These are phyloP conservation scores for Kodamaea hsintzibuensis DNA, from an alignment of 805 yeast genomes.

Conservation along the genomic window DNA sequence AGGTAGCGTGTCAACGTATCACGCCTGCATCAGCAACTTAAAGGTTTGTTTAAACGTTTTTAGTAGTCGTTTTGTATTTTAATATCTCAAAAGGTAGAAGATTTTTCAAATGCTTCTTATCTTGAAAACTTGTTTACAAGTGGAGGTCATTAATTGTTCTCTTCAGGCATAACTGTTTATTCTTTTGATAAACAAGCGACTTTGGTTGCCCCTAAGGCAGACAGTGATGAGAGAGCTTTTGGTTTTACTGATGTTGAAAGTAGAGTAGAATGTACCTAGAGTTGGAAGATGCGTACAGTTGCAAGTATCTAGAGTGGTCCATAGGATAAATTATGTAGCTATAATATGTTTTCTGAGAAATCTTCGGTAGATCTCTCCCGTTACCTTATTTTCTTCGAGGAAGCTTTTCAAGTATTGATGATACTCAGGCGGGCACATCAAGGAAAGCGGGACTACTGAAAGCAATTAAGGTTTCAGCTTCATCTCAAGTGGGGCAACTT, in stretches of 20 bases:
- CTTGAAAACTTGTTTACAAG: neutral
- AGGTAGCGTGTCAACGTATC: neutral
- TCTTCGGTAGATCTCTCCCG: neutral
- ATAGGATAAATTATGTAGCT: no score
- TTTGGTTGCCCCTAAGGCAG: no score
- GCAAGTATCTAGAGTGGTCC: no score
- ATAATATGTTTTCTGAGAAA: no score
- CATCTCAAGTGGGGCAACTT: neutral
- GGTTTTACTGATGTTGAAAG: no score
- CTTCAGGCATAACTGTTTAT: no score
- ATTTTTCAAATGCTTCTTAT: neutral
- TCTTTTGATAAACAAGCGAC: no score
- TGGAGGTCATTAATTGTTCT: neutral
- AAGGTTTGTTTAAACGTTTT: neutral
- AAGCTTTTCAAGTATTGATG: neutral
- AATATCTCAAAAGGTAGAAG: neutral
- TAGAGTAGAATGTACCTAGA: no score
- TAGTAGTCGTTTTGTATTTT: neutral
- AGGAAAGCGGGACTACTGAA: neutral
- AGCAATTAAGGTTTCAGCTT: neutral
- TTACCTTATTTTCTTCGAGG: neutral
- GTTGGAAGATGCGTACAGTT: no score
- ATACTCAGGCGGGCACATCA: neutral
- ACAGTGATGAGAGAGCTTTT: no score
- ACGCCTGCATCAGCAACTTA: neutral